phyloP scores from a whole-genome alignment of 345 rosid genomes.

The Salix dunnii region DNA sequence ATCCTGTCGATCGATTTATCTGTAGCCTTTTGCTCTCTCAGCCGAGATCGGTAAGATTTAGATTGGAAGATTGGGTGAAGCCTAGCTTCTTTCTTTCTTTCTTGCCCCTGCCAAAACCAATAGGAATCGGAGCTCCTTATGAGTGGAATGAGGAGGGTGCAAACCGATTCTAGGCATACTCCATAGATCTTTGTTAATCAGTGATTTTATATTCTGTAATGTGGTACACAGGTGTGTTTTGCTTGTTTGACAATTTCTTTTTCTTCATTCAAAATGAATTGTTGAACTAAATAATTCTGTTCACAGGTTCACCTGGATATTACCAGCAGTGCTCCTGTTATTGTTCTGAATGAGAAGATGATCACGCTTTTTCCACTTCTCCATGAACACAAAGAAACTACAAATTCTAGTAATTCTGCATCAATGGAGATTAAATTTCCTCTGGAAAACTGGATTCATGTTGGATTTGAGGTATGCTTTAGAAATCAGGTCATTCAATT shows the following conservation, averaged over 20 bases:
- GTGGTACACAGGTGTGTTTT: neutral
- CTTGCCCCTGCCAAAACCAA: too few species aligned
- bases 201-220: neutral
- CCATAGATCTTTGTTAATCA: neutral
- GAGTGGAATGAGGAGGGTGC: too few species aligned
- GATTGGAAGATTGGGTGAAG: too few species aligned
- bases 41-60: too few species aligned
- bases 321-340: conserved; percentile 53
- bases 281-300: conserved; percentile 7
- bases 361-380: conserved; percentile 48
- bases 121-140: too few species aligned
- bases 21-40: too few species aligned
- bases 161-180: too few species aligned
- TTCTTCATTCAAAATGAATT: neutral
- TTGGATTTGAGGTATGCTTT: conserved; percentile 62
- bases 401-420: conserved; percentile 36
- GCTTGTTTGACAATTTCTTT: neutral
- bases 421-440: conserved; percentile 44
- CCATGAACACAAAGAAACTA: conserved; percentile 34
- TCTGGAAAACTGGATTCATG: conserved; percentile 65
- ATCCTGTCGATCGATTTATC: too few species aligned
- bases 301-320: conserved; percentile 46
- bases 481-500: neutral
- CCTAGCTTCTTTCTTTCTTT: too few species aligned
- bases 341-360: conserved; percentile 55